Evolutionary conservation across 164 flowering plant genomes (phyloP).

Genomic region (Vitis labrusca): DNA sequence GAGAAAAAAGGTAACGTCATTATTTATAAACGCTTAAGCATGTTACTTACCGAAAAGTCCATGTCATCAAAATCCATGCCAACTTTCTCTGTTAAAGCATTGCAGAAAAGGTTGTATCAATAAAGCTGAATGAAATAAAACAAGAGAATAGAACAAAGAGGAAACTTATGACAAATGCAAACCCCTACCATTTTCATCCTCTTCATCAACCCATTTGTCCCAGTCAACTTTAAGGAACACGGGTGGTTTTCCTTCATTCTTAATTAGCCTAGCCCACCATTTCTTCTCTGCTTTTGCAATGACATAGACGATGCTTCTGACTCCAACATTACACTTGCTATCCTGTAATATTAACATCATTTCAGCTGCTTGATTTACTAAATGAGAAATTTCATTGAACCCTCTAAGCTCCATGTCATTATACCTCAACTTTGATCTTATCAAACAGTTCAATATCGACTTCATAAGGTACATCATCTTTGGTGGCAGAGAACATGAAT

Average conservation of each 20-base stretch:
- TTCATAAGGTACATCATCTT: conserved; percentile 54
- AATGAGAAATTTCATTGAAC: not conserved
- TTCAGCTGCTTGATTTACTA: too few relatives aligned
- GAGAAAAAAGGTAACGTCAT: too few relatives aligned
- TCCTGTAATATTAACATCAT: conserved; percentile 40
- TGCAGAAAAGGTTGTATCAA: too few relatives aligned
- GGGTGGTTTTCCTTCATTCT: conserved; percentile 79
- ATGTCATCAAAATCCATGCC: too few relatives aligned
- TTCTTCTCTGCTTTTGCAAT: conserved; percentile 70
- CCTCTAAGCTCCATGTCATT: conserved; percentile 26
- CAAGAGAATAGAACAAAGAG: too few relatives aligned
- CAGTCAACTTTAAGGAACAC: conserved; percentile 94
- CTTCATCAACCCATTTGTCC: conserved; percentile 97
- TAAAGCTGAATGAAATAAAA: too few relatives aligned
- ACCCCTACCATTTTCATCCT: conserved; percentile 54
- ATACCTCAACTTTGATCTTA: too few relatives aligned
- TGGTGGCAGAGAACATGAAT: conserved; percentile 76
- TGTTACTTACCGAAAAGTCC: too few relatives aligned
- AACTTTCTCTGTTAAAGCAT: too few relatives aligned
- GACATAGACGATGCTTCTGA: conserved; percentile 70
- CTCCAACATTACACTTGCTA: conserved; percentile 63
- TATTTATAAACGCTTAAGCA: too few relatives aligned
- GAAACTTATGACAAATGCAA: too few relatives aligned
- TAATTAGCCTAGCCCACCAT: conserved; percentile 85
- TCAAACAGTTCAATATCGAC: conserved; percentile 49